Percentiles rank a stretch among this genome's conserved stretches.
Evolutionary conservation across 352 stramenopile species (phyloP).

Genomic region (Pythium oligandrum): DNA sequence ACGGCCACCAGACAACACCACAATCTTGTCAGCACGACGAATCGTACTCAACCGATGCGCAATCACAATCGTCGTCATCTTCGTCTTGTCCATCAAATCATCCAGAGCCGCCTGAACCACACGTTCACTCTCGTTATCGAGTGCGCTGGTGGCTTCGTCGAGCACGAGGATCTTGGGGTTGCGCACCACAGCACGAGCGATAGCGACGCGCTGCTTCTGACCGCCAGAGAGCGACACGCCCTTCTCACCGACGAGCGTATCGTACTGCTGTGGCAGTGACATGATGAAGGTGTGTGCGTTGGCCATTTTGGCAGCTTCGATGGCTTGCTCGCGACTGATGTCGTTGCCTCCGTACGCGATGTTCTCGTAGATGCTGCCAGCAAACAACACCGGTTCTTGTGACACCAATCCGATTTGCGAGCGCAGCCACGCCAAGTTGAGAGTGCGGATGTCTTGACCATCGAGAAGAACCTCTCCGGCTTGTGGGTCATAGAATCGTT

Average conservation of each 20-base stretch:
- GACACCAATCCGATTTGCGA: slow-evolving; percentile 31
- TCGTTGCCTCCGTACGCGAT: slow-evolving; percentile 47
- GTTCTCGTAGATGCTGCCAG: slow-evolving; percentile 57
- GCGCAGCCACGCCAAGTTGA: slow-evolving; percentile 44
- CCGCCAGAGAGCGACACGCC: slow-evolving; percentile 16
- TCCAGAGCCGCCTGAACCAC: slow-evolving; percentile 43
- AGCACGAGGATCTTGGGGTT: slow-evolving; percentile 39
- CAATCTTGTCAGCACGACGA: slow-evolving; percentile 40
- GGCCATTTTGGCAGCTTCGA: slow-evolving; percentile 26
- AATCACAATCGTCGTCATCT: slow-evolving; percentile 62
- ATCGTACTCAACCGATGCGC: slow-evolving; percentile 50
- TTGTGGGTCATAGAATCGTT: slow-evolving; percentile 79
- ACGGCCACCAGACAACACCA: slow-evolving; percentile 25
- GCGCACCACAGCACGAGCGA: slow-evolving; percentile 34
- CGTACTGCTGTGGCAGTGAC: too few relatives aligned
- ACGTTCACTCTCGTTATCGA: too few relatives aligned
- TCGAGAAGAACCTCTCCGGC: slow-evolving; percentile 46
- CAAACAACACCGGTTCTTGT: slow-evolving; percentile 28
- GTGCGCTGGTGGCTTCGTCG: too few relatives aligned
- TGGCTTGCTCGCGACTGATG: slow-evolving; percentile 36
- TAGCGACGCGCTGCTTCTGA: too few relatives aligned
- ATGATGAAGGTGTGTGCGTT: too few relatives aligned
- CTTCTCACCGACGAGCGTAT: slow-evolving; percentile 18
- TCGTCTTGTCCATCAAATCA: slow-evolving; percentile 23
- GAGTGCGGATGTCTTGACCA: slow-evolving; percentile 22